Evolutionary conservation across 257 asterid genomes (phyloP), one percentile per base, ranked within the genome.

Genomic region (Gynochthodes officinalis): DNA sequence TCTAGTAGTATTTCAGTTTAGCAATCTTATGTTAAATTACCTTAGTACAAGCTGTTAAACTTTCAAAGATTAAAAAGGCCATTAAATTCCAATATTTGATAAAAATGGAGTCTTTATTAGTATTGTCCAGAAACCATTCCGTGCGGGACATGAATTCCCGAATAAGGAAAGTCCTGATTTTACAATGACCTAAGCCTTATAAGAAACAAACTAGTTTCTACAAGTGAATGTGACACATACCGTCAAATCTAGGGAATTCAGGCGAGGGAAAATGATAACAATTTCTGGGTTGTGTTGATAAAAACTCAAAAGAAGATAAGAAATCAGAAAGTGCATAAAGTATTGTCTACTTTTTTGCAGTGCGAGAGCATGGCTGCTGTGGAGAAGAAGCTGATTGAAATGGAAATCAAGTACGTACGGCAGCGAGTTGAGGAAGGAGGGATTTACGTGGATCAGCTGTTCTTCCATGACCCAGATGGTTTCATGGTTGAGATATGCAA

Each of bases 401-500:
- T 91, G 96, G 95, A 81, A 43, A 94, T 94, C 25, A 61, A 85
- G 60, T 83, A 80, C 76, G 93, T 78, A 77, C 80, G 87, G 82
- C 95, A 88, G 75, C 81, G 86, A 53, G 99, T 94, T 19, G 99
- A 88, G 59, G 99, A 89, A 79, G 97, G 96, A 1, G 97, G 98
- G 7, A 76, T 91, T 25, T 80, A 88, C 79, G 97, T 94, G 23
- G 97, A 94, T 48, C 99, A 94, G 66, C 70, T 94, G 9, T 94
- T 94, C 79, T 94, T 94, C 84, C 99, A 91, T 71, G 99, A 94
- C 37, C 97, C 99, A 0, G 97, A 91, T 39, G 99, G 96, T 0
- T 94, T 94, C 90, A 94, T 94, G 99, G 85, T 91, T 9, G 99
- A 94, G 72, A 91, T 94, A 57, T 94, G 99, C 84, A 89, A 94